Evolutionary conservation across 192 early-diverging fungal species (phyloP).

Genomic region (Backusella mclennaniae): DNA sequence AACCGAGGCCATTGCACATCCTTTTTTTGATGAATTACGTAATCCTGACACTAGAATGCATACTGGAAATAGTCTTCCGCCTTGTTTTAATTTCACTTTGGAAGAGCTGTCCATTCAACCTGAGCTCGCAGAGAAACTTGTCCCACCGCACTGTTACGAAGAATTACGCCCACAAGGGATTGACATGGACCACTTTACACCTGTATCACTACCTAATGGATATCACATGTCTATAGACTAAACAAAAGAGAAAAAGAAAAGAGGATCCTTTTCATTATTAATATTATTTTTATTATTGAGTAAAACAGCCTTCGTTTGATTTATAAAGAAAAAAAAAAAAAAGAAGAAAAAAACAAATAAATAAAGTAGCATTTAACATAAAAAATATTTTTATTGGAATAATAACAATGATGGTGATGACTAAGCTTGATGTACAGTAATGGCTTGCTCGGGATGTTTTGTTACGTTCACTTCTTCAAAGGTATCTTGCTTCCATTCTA

Average conservation of each 20-base stretch:
- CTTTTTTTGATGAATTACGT: constrained; percentile 98
- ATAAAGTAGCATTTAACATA: constrained; percentile 1
- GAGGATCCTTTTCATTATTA: background rate
- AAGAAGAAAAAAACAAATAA: background rate
- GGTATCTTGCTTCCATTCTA: background rate
- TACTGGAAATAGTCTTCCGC: constrained; percentile 81
- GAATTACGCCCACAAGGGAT: constrained; percentile 64
- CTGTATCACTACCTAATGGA: background rate
- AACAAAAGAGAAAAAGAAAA: background rate
- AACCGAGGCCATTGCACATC: constrained; percentile 89
- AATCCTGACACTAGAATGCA: constrained; percentile 78
- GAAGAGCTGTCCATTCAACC: constrained; percentile 89
- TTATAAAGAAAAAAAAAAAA: background rate
- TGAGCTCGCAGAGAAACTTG: constrained; percentile 71
- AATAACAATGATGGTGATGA: background rate
- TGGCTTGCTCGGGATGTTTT: background rate
- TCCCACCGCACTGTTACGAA: constrained; percentile 75
- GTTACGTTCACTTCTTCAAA: background rate
- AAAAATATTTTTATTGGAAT: background rate
- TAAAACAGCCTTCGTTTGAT: background rate
- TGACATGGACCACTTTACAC: constrained; percentile 41
- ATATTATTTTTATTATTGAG: background rate
- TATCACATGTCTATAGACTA: background rate
- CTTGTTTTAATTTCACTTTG: constrained; percentile 88
- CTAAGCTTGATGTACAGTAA: background rate